Evolutionary conservation across 345 rosid species (phyloP), one percentile per base, ranked within the genome.

Genomic region (Abelmoschus esculentus): DNA sequence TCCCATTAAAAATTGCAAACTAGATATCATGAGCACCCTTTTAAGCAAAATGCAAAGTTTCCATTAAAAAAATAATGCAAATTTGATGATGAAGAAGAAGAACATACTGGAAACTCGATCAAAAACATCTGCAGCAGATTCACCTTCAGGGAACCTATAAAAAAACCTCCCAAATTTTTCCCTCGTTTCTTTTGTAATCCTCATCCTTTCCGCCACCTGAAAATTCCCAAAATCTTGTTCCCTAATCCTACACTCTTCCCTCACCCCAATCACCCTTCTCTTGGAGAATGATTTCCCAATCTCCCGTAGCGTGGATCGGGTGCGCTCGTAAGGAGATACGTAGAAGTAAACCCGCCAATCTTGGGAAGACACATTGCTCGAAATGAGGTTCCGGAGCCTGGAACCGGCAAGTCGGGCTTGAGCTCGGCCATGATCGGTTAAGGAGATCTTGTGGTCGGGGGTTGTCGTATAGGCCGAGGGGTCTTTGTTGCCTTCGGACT

Each of bases 211-310:
- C 71, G 76, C 72, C 2, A 90, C 90, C 89, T 95, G 98, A 17
- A 95, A 95, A 69, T 95, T 95, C 66, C 98, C 99, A 67, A 95
- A 95, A 77, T 95, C 99, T 79, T 95, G 99, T 57, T 95, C 99
- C 36, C 99, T 70, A 14, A 95, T 77, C 52, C 99, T 77, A 46
- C 96, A 88, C 82, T 93, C 99, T 69, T 93, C 99, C 44, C 97
- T 82, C 26, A 85, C 98, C 29, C 98, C 99, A 56, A 95, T 86
- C 56, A 95, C 86, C 68, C 85, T 78, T 72, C 80, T 79, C 74
- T 83, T 85, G 28, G 84, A 77, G 78, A 95, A 95, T 28, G 97
- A 80, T 72, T 89, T 76, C 31, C 99, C 99, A 66, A 95, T 86
- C 87, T 90, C 99, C 10, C 99, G 80, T 12, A 93, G 89, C 7